These are phyloP conservation scores for Leccinum pachyderme DNA, from an alignment of 1,284 basidiomycete species.

Conservation along the genomic window DNA sequence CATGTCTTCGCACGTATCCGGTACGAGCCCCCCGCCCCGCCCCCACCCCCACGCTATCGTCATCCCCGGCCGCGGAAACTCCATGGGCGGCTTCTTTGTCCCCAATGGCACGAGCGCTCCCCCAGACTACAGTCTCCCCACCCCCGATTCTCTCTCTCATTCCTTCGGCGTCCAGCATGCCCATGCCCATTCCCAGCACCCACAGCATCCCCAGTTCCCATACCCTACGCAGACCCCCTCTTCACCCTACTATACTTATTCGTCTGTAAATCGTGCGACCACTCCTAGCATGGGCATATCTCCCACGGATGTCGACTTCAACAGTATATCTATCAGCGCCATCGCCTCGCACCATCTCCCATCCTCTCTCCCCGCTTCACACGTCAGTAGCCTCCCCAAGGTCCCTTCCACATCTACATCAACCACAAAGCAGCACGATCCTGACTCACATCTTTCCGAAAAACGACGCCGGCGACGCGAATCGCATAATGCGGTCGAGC, in stretches of 20 bases:
- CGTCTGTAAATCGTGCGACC: constrained; percentile 12
- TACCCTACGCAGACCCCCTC: constrained; percentile 24
- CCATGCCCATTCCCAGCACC: constrained; percentile 17
- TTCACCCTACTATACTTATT: constrained; percentile 26
- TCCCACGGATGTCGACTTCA: constrained; percentile 35
- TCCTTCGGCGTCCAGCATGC: constrained; percentile 26
- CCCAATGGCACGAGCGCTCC: constrained; percentile 24
- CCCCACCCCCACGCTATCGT: constrained; percentile 52
- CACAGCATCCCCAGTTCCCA: constrained; percentile 22
- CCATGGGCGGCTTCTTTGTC: constrained; percentile 36
- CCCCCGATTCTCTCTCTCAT: constrained; percentile 34
- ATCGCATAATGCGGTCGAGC: constrained; percentile 89
- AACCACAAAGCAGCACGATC: constrained; percentile 20
- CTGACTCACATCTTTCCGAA: constrained; percentile 56
- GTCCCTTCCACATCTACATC: constrained; percentile 9
- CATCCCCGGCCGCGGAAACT: constrained; percentile 45
- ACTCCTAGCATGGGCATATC: constrained; percentile 32
- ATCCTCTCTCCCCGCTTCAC: constrained; percentile 20
- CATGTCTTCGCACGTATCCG: constrained; percentile 49
- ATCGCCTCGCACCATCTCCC: constrained; percentile 23
- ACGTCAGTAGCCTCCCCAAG: constrained; percentile 11
- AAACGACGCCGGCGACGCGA: constrained; percentile 78
- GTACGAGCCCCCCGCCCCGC: constrained; percentile 44
- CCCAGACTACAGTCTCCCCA: constrained; percentile 33
- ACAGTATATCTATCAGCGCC: constrained; percentile 14